Percentiles rank a stretch among this genome's conserved stretches.
These are phyloP conservation scores for Blastocrithidia nonstop DNA, from an alignment of 208 protist genomes.

Conservation along the genomic window DNA sequence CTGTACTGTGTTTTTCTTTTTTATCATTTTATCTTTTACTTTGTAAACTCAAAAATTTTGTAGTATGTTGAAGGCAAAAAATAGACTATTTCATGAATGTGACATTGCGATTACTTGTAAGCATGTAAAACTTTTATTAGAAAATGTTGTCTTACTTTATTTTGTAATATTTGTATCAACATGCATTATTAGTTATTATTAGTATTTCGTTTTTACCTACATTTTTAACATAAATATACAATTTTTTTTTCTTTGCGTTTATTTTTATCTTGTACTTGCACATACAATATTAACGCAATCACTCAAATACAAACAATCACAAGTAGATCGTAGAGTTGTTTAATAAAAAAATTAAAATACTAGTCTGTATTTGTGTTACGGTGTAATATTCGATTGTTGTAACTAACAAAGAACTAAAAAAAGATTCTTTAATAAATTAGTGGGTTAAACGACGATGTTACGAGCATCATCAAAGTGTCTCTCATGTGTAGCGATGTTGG, in stretches of 20 bases:
- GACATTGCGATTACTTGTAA: no score
- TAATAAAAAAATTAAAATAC: background rate
- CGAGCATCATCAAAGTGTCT: no score
- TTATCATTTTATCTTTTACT: background rate
- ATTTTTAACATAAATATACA: background rate
- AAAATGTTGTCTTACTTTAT: background rate
- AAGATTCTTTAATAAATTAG: no score
- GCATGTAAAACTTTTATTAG: background rate
- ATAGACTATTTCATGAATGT: no score
- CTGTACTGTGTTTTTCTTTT: background rate
- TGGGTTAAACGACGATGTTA: no score
- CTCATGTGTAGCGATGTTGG: no score
- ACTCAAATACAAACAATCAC: no score
- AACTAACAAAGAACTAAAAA: no score
- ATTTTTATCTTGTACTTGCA: background rate
- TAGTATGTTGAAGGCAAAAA: background rate
- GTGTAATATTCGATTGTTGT: no score
- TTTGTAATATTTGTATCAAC: background rate
- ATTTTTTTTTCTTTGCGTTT: background rate
- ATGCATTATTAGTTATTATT: slow-evolving; percentile 16
- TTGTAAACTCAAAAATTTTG: background rate
- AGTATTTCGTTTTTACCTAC: background rate
- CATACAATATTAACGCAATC: background rate
- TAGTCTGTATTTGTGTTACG: background rate
- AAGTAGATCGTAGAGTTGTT: no score